phyloP scores from a whole-genome alignment of 2,329 filamentous ascomycete genomes.

The Chaetomium strumarium region DNA sequence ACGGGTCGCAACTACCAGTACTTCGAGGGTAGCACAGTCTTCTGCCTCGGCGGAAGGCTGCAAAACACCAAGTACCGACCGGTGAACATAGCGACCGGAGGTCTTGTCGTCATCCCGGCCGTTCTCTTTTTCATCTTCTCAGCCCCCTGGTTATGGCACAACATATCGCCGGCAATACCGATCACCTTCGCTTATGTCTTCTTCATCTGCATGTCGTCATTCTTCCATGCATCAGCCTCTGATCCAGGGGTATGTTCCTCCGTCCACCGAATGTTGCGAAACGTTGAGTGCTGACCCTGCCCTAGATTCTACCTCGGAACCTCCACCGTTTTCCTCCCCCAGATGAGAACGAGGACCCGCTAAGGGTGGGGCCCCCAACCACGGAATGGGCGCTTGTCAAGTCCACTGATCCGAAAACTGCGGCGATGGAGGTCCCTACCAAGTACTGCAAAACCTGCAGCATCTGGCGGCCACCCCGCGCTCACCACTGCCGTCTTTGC shows the following conservation, averaged over 20 bases:
- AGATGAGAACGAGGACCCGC: slow-evolving; percentile 70
- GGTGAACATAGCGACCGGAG: slow-evolving; percentile 80
- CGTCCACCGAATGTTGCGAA: not conserved
- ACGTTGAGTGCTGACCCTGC: slow-evolving; percentile 14
- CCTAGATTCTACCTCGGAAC: slow-evolving; percentile 83
- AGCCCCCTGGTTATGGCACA: slow-evolving; percentile 77
- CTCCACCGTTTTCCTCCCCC: slow-evolving; percentile 79
- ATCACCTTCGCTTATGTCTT: slow-evolving; percentile 88
- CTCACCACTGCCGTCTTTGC: slow-evolving; percentile 93
- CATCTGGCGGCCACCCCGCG: slow-evolving; percentile 92
- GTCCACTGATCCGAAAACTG: slow-evolving; percentile 64
- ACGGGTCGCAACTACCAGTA: slow-evolving; percentile 80
- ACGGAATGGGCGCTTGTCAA: slow-evolving; percentile 94
- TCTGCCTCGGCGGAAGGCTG: slow-evolving; percentile 77
- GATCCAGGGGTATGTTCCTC: slow-evolving; percentile 79
- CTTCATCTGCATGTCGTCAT: slow-evolving; percentile 86
- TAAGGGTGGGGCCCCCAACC: slow-evolving; percentile 74
- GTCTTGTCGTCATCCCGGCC: slow-evolving; percentile 72
- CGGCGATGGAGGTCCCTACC: slow-evolving; percentile 94
- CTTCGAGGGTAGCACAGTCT: slow-evolving; percentile 88
- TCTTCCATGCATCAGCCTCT: slow-evolving; percentile 83
- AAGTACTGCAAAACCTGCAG: slow-evolving; percentile 98
- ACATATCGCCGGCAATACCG: slow-evolving; percentile 83
- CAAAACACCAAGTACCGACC: slow-evolving; percentile 85
- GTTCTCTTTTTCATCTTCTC: slow-evolving; percentile 81